These are phyloP conservation scores for Coniosporium tulheliwenetii DNA, from an alignment of 2,329 filamentous ascomycete genomes.

Conservation along the genomic window DNA sequence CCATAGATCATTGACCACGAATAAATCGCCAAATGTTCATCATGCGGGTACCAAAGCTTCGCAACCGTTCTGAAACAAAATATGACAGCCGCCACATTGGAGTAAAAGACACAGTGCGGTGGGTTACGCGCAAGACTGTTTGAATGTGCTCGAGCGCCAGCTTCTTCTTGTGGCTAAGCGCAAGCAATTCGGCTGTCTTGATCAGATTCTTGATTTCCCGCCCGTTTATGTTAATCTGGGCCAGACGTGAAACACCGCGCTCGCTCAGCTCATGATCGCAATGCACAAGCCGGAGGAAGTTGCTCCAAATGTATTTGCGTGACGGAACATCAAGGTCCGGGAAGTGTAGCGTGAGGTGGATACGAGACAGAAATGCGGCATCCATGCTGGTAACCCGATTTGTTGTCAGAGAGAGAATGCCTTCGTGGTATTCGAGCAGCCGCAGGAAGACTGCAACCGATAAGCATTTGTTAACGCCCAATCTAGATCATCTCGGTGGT, in stretches of 20 bases:
- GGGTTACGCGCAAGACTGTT: no score
- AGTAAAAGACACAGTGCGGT: no score
- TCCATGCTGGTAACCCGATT: constrained; percentile 3
- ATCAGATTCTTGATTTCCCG: constrained; percentile 29
- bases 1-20: no score
- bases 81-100: no score
- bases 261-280: not conserved
- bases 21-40: no score
- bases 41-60: no score
- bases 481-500: not conserved
- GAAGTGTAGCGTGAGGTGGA: constrained; percentile 2
- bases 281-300: not conserved
- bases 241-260: constrained; percentile 1
- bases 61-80: no score
- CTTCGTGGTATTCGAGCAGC: constrained; percentile 5
- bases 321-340: not conserved
- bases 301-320: constrained; percentile 1
- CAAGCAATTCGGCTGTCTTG: constrained; percentile 25
- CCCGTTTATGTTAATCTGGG: constrained; percentile 6
- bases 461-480: not conserved
- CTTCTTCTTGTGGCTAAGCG: constrained; percentile 3
- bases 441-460: constrained; percentile 1
- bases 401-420: constrained; percentile 18
- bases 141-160: no score
- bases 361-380: constrained; percentile 1